Percentiles rank a stretch among this genome's conserved stretches.
These are phyloP conservation scores for Rhizomucor pusillus DNA, from an alignment of 371 early-diverging fungal species.

Conservation along the genomic window DNA sequence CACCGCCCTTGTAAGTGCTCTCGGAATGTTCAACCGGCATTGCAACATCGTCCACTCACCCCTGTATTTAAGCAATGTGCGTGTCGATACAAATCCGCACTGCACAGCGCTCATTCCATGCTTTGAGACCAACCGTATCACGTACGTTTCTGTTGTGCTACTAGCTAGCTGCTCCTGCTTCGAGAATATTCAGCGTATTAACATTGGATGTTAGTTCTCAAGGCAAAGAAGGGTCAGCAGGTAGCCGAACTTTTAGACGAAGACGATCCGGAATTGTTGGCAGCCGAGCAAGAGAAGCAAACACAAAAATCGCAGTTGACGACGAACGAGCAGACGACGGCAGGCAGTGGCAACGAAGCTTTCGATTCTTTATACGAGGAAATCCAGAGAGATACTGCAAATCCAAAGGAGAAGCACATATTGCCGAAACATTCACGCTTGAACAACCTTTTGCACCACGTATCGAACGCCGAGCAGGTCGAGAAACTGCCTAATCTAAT, in stretches of 20 bases:
- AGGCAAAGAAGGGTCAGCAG: constrained; percentile 14
- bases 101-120: constrained; percentile 3
- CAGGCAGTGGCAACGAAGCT: background rate
- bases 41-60: too few relatives aligned
- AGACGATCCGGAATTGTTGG: constrained; percentile 21
- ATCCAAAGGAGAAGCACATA: constrained; percentile 11
- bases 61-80: too few relatives aligned
- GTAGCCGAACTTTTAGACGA: constrained; percentile 16
- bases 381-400: constrained; percentile 10
- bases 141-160: background rate
- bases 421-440: constrained; percentile 16
- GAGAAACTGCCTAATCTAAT: constrained; percentile 26
- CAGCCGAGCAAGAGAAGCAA: constrained; percentile 11
- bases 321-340: background rate
- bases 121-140: constrained; percentile 1
- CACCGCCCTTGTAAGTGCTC: too few relatives aligned
- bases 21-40: too few relatives aligned
- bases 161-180: too few relatives aligned
- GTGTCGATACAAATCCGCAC: background rate
- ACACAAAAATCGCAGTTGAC: constrained; percentile 6
- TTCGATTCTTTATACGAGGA: constrained; percentile 9
- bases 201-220: too few relatives aligned
- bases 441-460: constrained; percentile 16
- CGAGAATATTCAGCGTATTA: too few relatives aligned
- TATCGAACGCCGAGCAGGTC: constrained; percentile 10